phyloP scores from a whole-genome alignment of 176 grass and related monocot genomes.

The Rhynchospora breviuscula region DNA sequence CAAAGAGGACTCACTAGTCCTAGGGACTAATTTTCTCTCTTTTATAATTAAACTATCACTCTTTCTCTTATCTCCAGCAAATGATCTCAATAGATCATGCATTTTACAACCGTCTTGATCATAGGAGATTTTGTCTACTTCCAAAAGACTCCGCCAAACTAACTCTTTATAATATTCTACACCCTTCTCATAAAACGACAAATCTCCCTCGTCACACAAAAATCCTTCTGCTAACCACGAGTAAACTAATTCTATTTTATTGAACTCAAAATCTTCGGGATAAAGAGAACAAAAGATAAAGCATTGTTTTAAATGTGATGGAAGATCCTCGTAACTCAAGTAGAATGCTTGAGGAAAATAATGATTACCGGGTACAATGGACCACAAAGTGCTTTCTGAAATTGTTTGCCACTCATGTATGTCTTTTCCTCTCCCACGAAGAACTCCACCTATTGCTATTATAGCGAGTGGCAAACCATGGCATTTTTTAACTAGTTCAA shows the following conservation, averaged over 20 bases:
- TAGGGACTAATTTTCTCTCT: neutral
- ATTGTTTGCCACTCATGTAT: slow-evolving; percentile 14
- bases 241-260: neutral
- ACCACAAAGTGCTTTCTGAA: slow-evolving; percentile 10
- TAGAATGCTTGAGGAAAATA: slow-evolving; percentile 23
- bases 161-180: slow-evolving; percentile 21
- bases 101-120: neutral
- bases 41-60: neutral
- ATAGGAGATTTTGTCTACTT: neutral
- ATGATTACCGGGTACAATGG: neutral
- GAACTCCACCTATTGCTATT: slow-evolving; percentile 30
- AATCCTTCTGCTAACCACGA: neutral
- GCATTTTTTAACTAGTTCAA: slow-evolving; percentile 32
- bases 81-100: slow-evolving; percentile 34
- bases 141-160: slow-evolving; percentile 28
- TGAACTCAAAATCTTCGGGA: slow-evolving; percentile 11
- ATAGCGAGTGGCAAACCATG: neutral
- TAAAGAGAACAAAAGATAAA: slow-evolving; percentile 30
- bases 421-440: neutral
- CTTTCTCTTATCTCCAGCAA: slow-evolving; percentile 26
- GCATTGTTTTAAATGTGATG: slow-evolving; percentile 33
- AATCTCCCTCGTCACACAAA: neutral
- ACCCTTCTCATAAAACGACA: neutral
- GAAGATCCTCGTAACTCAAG: slow-evolving; percentile 21
- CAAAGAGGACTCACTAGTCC: too few relatives aligned